These are phyloP conservation scores for Hansenula sp. DNA, from an alignment of 1,139 yeast species.

Conservation along the genomic window DNA sequence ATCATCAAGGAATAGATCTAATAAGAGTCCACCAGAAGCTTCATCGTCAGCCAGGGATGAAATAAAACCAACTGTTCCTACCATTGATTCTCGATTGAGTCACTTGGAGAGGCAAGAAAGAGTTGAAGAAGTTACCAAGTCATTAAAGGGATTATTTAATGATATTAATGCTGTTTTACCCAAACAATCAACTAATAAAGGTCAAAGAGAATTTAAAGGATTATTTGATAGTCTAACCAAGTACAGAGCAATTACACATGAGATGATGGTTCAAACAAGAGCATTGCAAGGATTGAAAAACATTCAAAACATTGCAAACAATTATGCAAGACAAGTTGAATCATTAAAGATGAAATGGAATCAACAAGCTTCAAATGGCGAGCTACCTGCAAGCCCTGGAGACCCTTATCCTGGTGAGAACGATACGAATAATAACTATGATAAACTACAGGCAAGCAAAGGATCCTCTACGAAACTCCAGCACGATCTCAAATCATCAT, in stretches of 20 bases:
- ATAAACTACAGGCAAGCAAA: background rate
- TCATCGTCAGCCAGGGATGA: too few relatives aligned
- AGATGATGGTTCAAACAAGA: background rate
- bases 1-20: too few relatives aligned
- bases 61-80: too few relatives aligned
- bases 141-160: background rate
- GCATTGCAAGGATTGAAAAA: background rate
- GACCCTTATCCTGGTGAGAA: background rate
- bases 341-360: background rate
- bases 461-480: background rate
- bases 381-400: background rate
- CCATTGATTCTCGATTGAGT: background rate
- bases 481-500: background rate
- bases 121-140: background rate
- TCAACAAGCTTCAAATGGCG: background rate
- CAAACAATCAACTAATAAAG: background rate
- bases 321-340: background rate
- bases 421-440: background rate
- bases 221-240: background rate
- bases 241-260: constrained; percentile 1
- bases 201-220: background rate
- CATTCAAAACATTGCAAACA: background rate
- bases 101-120: background rate
- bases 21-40: too few relatives aligned
- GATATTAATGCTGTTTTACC: background rate